These are phyloP conservation scores for Casuarina cunninghamiana DNA, from an alignment of 306 rosid species.

Conservation along the genomic window DNA sequence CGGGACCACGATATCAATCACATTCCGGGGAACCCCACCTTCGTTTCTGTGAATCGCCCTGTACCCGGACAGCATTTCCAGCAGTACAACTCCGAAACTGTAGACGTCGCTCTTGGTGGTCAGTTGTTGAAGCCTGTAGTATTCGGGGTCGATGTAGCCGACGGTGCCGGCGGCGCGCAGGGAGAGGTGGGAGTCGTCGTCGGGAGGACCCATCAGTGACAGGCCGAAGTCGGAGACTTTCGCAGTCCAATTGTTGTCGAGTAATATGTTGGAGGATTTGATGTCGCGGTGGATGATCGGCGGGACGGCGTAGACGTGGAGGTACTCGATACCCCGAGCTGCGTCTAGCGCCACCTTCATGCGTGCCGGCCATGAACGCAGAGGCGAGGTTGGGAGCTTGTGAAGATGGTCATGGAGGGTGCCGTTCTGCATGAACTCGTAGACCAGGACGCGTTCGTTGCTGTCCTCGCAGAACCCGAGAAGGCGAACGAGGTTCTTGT, in stretches of 20 bases:
- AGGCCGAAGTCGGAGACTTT: conserved; percentile 80
- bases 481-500: conserved; percentile 69
- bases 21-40: conserved; percentile 69
- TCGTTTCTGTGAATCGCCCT: conserved; percentile 74
- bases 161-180: conserved; percentile 69
- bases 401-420: conserved; percentile 76
- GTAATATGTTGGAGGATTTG: conserved; percentile 64
- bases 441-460: conserved; percentile 69
- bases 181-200: conserved; percentile 49
- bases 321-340: conserved; percentile 70
- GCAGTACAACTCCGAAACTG: conserved; percentile 76
- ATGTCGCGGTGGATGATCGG: conserved; percentile 82
- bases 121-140: conserved; percentile 67
- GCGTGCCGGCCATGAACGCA: conserved; percentile 51
- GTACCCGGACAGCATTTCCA: conserved; percentile 63
- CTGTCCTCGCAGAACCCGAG: conserved; percentile 68
- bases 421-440: conserved; percentile 73
- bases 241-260: conserved; percentile 52
- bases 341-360: conserved; percentile 70
- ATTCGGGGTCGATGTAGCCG: conserved; percentile 93
- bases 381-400: conserved; percentile 36
- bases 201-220: conserved; percentile 65
- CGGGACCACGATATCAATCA: conserved; percentile 75
- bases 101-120: conserved; percentile 86
- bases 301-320: conserved; percentile 59